Base-by-base conservation (phyloP, 495 filamentous ascomycete genomes). In the Lasiosphaeris hirsuta region DNA sequence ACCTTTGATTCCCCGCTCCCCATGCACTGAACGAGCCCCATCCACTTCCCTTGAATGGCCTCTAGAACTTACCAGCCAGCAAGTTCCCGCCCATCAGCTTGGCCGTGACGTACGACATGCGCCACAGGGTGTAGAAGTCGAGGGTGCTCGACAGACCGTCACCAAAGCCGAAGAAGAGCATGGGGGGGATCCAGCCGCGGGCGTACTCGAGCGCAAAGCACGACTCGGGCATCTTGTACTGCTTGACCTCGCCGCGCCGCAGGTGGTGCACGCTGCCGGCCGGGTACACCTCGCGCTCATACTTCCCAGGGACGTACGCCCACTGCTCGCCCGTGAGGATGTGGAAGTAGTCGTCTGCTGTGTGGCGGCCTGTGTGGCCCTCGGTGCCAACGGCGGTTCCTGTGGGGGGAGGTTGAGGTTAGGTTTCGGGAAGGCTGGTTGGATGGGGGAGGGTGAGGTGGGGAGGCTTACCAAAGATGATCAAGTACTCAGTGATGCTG, bases 121-220 rank as follows among this genome's bases (percentile, higher is more conserved):
- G 81, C 87, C 88, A 93, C 59, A 95, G 69, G 18, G 90, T 93
- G 5, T 79, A 82, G 70, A 92, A 78, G 67, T 94, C 89, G 52
- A 92, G 76, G 6, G 87, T 92, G 67, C 84, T 88, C 48, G 78
- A 81, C 57, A 93, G 78, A 55, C 81, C 84, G 76, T 94, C 90
- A 60, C 89, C 86, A 67, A 85, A 92, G 14, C 90, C 90, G 73
- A 95, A 94, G 72, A 86, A 84, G 30, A 95, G 75, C 90, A 95
- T 94, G 58, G 86, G 87, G 51, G 90, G 90, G 71, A 95, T 92
- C 88, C 89, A 94, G 63, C 90, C 90, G 63, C 89, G 84, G 19
- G 90, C 90, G 75, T 92, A 90, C 78, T 94, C 90, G 51, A 95
- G 82, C 41, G 90, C 90, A 68, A 90, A 92, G 81, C 90, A 95